Evolutionary conservation across 768 basidiomycete genomes (phyloP).

Genomic region (Termitomyces sp.): DNA sequence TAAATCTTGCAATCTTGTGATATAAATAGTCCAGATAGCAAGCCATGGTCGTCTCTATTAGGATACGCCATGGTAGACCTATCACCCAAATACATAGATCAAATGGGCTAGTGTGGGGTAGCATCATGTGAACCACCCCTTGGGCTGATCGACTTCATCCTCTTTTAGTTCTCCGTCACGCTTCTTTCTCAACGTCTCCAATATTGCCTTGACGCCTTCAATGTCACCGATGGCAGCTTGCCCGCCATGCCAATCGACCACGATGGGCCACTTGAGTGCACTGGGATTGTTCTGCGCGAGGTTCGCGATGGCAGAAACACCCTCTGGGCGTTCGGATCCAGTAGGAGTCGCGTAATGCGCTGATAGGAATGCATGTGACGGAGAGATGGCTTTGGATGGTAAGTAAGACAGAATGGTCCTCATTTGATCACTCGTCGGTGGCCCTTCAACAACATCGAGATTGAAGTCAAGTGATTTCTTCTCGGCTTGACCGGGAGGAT

Average conservation of each 20-base stretch:
- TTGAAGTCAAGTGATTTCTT: slow-evolving; percentile 59
- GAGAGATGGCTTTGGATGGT: slow-evolving; percentile 31
- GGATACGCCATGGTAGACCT: no score
- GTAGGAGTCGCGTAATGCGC: slow-evolving; percentile 49
- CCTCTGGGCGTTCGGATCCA: slow-evolving; percentile 32
- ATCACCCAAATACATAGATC: no score
- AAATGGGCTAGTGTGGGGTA: no score
- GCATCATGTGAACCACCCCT: slow-evolving; percentile 50
- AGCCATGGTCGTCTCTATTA: no score
- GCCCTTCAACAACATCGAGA: slow-evolving; percentile 64
- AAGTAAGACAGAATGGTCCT: slow-evolving; percentile 62
- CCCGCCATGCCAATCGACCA: slow-evolving; percentile 73
- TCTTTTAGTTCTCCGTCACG: slow-evolving; percentile 59
- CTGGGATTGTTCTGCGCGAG: slow-evolving; percentile 52
- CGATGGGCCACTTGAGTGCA: slow-evolving; percentile 72
- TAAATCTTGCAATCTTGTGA: no score
- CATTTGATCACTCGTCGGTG: slow-evolving; percentile 66
- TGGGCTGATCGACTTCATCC: slow-evolving; percentile 40
- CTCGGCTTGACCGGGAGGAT: slow-evolving; percentile 44
- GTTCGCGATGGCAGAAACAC: slow-evolving; percentile 37
- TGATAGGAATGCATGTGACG: slow-evolving; percentile 48
- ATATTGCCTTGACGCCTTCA: slow-evolving; percentile 60
- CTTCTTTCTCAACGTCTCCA: slow-evolving; percentile 59
- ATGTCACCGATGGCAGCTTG: slow-evolving; percentile 60
- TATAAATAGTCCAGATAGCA: no score